These are phyloP conservation scores for Coffea canephora DNA, from an alignment of 257 asterid species.

Conservation along the genomic window DNA sequence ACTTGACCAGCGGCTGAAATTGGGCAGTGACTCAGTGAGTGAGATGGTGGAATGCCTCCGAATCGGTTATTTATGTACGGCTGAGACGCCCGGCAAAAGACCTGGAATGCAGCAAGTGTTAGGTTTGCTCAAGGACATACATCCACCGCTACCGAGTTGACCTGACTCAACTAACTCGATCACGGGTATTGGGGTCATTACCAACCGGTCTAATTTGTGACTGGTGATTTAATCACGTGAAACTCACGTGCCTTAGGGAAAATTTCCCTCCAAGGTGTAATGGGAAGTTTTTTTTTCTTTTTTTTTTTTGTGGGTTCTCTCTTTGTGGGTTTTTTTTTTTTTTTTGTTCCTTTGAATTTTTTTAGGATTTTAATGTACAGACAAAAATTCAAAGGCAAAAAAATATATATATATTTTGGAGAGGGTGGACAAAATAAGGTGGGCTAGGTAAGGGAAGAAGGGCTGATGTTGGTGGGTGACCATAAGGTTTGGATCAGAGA, in stretches of 20 bases:
- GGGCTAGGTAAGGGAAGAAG: constrained; percentile 17
- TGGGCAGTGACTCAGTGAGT: constrained; percentile 49
- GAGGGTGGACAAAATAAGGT: constrained; percentile 23
- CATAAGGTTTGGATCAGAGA: constrained; percentile 16
- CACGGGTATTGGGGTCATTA: neutral
- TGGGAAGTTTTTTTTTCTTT: neutral
- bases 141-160: constrained; percentile 24
- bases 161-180: constrained; percentile 14
- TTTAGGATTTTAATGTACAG: constrained; percentile 6
- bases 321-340: neutral
- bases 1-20: constrained; percentile 58
- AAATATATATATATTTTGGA: too few species aligned
- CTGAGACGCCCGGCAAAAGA: constrained; percentile 67
- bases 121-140: constrained; percentile 79
- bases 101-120: constrained; percentile 88
- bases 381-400: neutral
- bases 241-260: constrained; percentile 9
- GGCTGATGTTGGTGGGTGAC: constrained; percentile 2
- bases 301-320: neutral
- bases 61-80: constrained; percentile 84
- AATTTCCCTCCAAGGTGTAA: constrained; percentile 1
- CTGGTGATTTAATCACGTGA: constrained; percentile 2
- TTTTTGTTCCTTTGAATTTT: neutral
- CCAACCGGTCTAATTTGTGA: neutral
- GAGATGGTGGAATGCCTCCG: constrained; percentile 90